A percentile compares a stretch with the other conserved stretches of the same genome.
Evolutionary conservation across 495 filamentous ascomycete genomes (phyloP).

Genomic region (Lasiosphaeria ovina): DNA sequence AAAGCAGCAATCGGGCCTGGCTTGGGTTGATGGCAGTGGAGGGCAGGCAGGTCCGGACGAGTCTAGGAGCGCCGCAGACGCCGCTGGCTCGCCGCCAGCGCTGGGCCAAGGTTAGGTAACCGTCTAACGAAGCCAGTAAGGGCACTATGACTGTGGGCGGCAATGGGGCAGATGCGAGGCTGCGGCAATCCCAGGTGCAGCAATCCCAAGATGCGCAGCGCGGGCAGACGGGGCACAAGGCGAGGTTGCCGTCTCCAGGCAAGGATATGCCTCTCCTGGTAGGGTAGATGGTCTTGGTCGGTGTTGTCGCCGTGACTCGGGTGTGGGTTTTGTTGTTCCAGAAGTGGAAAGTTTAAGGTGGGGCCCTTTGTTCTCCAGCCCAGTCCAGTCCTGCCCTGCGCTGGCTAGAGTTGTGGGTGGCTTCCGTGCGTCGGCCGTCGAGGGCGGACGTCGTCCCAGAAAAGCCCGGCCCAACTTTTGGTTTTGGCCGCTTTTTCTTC

Average conservation of each 20-base stretch:
- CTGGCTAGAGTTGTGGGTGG: background rate
- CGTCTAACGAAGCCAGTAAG: conserved; percentile 1
- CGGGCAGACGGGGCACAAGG: conserved; percentile 1
- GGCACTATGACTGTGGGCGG: conserved; percentile 3
- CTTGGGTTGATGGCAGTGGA: background rate
- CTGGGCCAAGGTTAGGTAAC: conserved; percentile 1
- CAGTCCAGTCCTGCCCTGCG: background rate
- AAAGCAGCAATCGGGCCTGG: background rate
- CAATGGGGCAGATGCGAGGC: conserved; percentile 6
- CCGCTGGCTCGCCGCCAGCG: conserved; percentile 11
- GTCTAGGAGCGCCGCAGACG: background rate
- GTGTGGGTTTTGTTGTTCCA: conserved; percentile 27
- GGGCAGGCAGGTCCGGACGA: background rate
- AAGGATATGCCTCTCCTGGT: conserved; percentile 9
- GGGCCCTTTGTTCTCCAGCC: conserved; percentile 18
- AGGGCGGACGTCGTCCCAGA: conserved; percentile 4
- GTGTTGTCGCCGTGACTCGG: conserved; percentile 31
- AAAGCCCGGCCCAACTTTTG: conserved; percentile 15
- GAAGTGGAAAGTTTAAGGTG: conserved; percentile 34
- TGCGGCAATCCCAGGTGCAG: conserved; percentile 19
- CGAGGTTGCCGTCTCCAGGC: conserved; percentile 17
- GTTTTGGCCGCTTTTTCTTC: background rate
- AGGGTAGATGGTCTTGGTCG: conserved; percentile 16
- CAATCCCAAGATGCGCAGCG: too few species aligned
- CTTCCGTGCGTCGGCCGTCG: background rate